A percentile compares a stretch with the other conserved stretches of the same genome.
Evolutionary conservation across 2,329 filamentous ascomycete genomes (phyloP).

Genomic region (Curvularia lunata): DNA sequence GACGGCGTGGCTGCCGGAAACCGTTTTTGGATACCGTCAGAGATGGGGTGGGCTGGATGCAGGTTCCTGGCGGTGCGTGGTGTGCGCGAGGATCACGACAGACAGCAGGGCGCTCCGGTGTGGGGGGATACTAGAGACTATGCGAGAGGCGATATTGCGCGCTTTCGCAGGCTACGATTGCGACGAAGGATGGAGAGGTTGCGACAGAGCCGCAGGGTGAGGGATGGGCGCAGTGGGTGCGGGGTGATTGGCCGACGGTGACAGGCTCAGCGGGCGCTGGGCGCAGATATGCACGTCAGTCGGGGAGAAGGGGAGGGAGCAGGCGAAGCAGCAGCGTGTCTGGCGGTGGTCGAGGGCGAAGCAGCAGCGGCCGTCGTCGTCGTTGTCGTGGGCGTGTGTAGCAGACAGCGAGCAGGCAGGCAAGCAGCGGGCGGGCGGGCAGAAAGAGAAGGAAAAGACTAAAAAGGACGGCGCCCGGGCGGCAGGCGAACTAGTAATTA

Average conservation of each 20-base stretch:
- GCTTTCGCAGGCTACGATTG: constrained; percentile 18
- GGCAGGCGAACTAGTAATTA: constrained; percentile 39
- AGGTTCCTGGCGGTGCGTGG: constrained; percentile 20
- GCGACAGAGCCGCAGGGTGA: constrained; percentile 25
- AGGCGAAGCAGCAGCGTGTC: too few species aligned
- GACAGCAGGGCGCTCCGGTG: constrained; percentile 31
- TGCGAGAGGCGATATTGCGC: constrained; percentile 26
- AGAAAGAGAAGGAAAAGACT: constrained; percentile 22
- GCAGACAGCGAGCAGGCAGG: constrained; percentile 14
- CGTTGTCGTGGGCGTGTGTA: too few species aligned
- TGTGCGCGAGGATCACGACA: constrained; percentile 21
- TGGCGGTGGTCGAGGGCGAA: too few species aligned
- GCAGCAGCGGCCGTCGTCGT: constrained; percentile 12
- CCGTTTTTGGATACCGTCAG: constrained; percentile 26
- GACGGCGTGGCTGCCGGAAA: constrained; percentile 44
- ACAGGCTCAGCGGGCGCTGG: constrained; percentile 18
- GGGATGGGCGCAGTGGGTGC: constrained; percentile 30
- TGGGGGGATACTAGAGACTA: constrained; percentile 28
- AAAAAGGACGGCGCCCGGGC: constrained; percentile 24
- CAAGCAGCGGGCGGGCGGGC: constrained; percentile 8
- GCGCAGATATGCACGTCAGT: constrained; percentile 41
- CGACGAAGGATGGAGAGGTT: not conserved
- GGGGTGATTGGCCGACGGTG: constrained; percentile 24
- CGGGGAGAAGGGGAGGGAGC: constrained; percentile 28
- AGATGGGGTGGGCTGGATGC: constrained; percentile 23